Evolutionary conservation across 1,284 basidiomycete species (phyloP), one percentile per base, ranked within the genome.

Genomic region (Ganoderma sinense): DNA sequence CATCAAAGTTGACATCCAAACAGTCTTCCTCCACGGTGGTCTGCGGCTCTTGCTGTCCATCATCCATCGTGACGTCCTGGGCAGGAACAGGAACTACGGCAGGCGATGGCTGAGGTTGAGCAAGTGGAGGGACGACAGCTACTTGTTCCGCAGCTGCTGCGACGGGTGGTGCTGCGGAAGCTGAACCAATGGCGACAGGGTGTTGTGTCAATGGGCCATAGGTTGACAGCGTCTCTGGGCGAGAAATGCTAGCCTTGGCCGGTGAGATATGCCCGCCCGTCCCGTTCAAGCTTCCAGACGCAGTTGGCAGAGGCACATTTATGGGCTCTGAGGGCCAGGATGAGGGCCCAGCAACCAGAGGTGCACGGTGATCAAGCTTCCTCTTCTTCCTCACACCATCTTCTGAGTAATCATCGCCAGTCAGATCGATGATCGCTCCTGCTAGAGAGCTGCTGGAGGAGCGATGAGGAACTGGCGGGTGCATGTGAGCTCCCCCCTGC

Each of bases 21-120:
- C 48, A 53, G 48, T 26, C 84, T 62, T 83, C 79, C 31, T 82
- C 77, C 11, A 81, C 64, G 2, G 73, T 72, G 2, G 67, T 39
- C 36, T 65, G 29, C 14, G 55, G 80, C 82, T 69, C 84, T 63
- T 70, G 74, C n/a, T 77, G 79, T 14, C 77, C 78, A 7, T 77
- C 78, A 5, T 75, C 78, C 20, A 79, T 80, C 2, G 76, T 77
- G 13, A 79, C 77, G 10, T 75, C 77, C 40, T 53, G 18, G 11
- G 40, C 45, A 40, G 73, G 74, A 26, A 75, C 55, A 53, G 55
- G 73, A 26, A 75, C 55, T 48, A 55, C 58, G 11, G 56, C 43
- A 56, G 55, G n/a, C 18, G 18, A 51, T 18, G 16, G 62, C 13
- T 53, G 63, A 26, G 51, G 29, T 20, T 55, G 56, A 29, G 26